Conservation (phyloP, 2,329 filamentous ascomycete species). For the Grosmannia serpens region DNA sequence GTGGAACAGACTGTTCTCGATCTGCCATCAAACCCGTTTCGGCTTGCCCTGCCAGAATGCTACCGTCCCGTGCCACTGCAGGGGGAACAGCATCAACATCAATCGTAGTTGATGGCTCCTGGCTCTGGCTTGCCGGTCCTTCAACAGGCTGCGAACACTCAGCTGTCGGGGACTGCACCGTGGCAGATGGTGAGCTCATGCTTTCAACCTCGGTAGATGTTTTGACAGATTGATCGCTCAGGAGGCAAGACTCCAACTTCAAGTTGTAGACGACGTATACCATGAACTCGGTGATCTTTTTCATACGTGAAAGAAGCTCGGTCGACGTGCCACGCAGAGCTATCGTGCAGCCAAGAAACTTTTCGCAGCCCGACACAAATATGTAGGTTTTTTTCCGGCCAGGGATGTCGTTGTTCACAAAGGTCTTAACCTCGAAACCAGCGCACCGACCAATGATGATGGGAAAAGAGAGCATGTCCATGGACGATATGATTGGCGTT, state of each 20-base stretch:
- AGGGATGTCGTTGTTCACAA: constrained; percentile 63
- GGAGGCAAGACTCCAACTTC: constrained; percentile 86
- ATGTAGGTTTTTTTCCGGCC: constrained; percentile 89
- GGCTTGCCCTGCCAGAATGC: neutral
- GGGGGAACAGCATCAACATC: neutral
- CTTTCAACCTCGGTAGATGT: constrained; percentile 52
- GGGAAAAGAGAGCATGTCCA: constrained; percentile 78
- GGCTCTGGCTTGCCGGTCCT: neutral
- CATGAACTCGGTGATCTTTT: constrained; percentile 96
- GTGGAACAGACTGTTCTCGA: neutral
- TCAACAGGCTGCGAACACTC: neutral
- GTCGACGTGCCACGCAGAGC: constrained; percentile 73
- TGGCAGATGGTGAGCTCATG: constrained; percentile 24
- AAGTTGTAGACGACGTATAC: constrained; percentile 97
- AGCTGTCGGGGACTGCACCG: constrained; percentile 19
- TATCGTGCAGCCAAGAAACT: constrained; percentile 88
- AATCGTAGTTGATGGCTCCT: neutral
- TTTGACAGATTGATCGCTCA: constrained; percentile 84
- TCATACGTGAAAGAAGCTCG: constrained; percentile 62
- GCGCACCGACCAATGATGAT: constrained; percentile 70
- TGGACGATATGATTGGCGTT: constrained; percentile 83
- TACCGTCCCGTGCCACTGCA: neutral
- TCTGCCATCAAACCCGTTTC: neutral
- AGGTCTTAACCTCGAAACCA: constrained; percentile 92
- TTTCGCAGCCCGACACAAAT: constrained; percentile 81